A percentile compares a stretch with the other conserved stretches of the same genome.
phyloP scores from a whole-genome alignment of 306 rosid genomes.

The Vigna mungo region DNA sequence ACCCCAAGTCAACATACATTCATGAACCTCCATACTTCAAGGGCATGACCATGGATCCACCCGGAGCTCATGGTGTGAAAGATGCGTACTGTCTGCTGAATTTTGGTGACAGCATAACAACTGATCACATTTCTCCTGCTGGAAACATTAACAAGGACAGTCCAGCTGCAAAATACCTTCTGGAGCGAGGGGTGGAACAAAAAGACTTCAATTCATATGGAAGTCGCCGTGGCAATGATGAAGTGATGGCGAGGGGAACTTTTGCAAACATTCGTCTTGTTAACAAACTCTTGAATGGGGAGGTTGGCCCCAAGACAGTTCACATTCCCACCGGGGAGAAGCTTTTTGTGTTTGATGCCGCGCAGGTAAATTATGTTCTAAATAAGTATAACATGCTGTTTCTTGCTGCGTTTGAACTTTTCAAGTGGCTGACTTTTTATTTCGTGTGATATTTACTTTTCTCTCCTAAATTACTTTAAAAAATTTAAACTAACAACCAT shows the following conservation, averaged over 20 bases:
- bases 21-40: slow-evolving; percentile 99
- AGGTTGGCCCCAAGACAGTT: slow-evolving; percentile 91
- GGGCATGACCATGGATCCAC: slow-evolving; percentile 92
- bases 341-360: slow-evolving; percentile 92
- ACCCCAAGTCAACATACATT: slow-evolving; percentile 91
- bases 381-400: slow-evolving; percentile 12
- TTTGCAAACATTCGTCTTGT: slow-evolving; percentile 98
- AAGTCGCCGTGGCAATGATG: slow-evolving; percentile 99
- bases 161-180: slow-evolving; percentile 90
- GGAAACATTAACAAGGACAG: slow-evolving; percentile 97
- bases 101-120: slow-evolving; percentile 98
- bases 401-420: slow-evolving; percentile 3
- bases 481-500: slow-evolving; percentile 18
- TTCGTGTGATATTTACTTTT: slow-evolving; percentile 12
- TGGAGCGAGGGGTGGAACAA: slow-evolving; percentile 82
- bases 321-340: slow-evolving; percentile 96
- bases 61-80: slow-evolving; percentile 95
- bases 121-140: slow-evolving; percentile 99
- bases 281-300: slow-evolving; percentile 96
- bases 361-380: slow-evolving; percentile 63
- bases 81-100: slow-evolving; percentile 94
- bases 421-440: not conserved
- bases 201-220: slow-evolving; percentile 99
- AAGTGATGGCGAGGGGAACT: slow-evolving; percentile 98
- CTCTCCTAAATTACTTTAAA: slow-evolving; percentile 22